Conservation (phyloP, 176 grass and related monocot species). For the Tillandsia fasciculata region DNA sequence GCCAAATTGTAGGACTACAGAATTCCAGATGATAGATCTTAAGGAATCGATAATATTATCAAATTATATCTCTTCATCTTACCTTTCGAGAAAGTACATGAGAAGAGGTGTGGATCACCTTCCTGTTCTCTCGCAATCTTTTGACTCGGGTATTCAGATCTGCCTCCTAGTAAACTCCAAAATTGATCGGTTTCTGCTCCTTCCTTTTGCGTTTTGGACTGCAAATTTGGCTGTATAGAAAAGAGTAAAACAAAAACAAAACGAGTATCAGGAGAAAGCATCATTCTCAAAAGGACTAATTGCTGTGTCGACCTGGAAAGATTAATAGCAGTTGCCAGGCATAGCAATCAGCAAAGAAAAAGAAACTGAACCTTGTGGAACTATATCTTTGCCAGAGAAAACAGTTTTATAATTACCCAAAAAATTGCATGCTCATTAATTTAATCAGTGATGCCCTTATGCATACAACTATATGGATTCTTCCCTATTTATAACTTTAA, state of each 20-base stretch:
- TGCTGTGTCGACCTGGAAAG: neutral
- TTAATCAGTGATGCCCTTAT: too few species aligned
- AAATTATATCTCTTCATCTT: conserved; percentile 9
- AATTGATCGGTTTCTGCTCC: conserved; percentile 87
- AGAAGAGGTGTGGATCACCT: conserved; percentile 80
- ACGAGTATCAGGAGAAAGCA: neutral
- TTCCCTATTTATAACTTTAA: too few species aligned
- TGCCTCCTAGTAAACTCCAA: conserved; percentile 75
- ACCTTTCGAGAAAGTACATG: conserved; percentile 78
- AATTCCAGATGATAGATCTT: conserved; percentile 5
- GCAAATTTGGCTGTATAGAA: conserved; percentile 59
- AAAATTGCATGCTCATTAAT: too few species aligned
- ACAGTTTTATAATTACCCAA: too few species aligned
- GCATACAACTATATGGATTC: too few species aligned
- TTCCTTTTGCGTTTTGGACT: conserved; percentile 73
- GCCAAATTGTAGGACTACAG: conserved; percentile 9
- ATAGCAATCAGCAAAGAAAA: neutral
- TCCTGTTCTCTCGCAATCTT: conserved; percentile 72
- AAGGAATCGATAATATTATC: neutral
- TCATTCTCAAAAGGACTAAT: neutral
- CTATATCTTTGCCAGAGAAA: too few species aligned
- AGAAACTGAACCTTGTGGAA: neutral
- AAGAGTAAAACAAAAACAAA: conserved; percentile 19
- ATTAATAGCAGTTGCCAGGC: neutral
- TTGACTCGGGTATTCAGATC: conserved; percentile 76